Percentiles rank a stretch among this genome's conserved stretches.
Evolutionary conservation across 345 rosid species (phyloP).

Genomic region (Adansonia digitata): DNA sequence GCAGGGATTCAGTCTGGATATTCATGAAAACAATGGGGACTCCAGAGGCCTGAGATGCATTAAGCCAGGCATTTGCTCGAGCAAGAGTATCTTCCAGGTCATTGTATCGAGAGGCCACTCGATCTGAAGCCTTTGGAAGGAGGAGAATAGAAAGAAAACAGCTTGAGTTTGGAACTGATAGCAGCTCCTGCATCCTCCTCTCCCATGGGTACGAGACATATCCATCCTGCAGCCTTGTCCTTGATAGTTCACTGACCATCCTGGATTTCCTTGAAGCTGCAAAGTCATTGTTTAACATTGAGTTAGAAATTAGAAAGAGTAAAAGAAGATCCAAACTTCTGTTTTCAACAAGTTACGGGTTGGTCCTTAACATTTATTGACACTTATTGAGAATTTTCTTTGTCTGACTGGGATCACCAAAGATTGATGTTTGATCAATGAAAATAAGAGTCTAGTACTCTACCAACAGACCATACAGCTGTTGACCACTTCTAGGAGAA

Average conservation of each 20-base stretch:
- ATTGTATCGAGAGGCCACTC: constrained; percentile 71
- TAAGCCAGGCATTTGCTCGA: constrained; percentile 84
- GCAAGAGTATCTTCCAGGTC: constrained; percentile 95
- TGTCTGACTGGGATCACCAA: too few species aligned
- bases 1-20: constrained; percentile 89
- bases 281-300: constrained; percentile 12
- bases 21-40: constrained; percentile 83
- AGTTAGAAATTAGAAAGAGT: not conserved
- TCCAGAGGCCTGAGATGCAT: constrained; percentile 73
- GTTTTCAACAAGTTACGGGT: not conserved
- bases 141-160: constrained; percentile 77
- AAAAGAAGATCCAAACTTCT: not conserved
- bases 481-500: too few species aligned
- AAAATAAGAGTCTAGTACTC: too few species aligned
- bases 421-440: too few species aligned
- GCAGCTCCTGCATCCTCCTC: constrained; percentile 56
- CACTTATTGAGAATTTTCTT: not conserved
- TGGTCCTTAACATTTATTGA: not conserved
- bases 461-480: too few species aligned
- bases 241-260: constrained; percentile 63
- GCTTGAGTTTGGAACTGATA: constrained; percentile 75
- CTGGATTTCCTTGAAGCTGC: constrained; percentile 77
- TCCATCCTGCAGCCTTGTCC: constrained; percentile 85
- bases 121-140: constrained; percentile 84
- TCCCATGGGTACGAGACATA: constrained; percentile 88